Evolutionary conservation across 768 basidiomycete genomes (phyloP), one percentile per base, ranked within the genome.

Genomic region (Boletus pseudo-olivaceus): DNA sequence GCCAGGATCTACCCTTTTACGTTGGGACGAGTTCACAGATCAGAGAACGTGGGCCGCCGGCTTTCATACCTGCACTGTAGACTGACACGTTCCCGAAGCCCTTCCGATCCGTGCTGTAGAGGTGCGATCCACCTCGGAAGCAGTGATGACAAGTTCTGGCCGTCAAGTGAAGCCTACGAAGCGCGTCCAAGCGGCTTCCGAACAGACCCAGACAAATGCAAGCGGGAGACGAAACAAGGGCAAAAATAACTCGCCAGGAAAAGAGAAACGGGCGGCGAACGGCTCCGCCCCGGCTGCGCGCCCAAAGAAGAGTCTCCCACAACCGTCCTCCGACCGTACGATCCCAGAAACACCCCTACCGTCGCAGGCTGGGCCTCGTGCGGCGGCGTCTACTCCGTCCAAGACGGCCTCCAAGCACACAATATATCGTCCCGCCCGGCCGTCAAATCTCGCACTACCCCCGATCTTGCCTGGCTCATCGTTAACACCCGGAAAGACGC

Each of bases 1-100:
- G 65, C 51, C 67, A 71, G 14, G 63, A 69, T 20, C 29, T 69
- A 15, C 67, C 70, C 10, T 69, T 69, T 50, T 56, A 52, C 32
- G 67, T 60, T 1, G 61, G 71, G 23, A 58, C 67, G 23, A 56
- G 59, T 43, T 65, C 61, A 26, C 63, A 33, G 35, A 55, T 69
- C 34, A 59, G 68, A 51, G 40, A 69, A 59, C 57, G 68, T 71
- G 49, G 27, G 67, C 12, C 12, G n/a, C 35, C 19, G 40, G 32
- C 12, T 42, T 45, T 40, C 17, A n/a, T 37, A 14, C 42, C 26
- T 44, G 17, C 2, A 19, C 5, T 15, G 32, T 53, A 27, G 11
- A 49, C 49, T 67, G 41, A 67, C 44, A 6, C 1, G 0, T 50
- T 33, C 6, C 14, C 6, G 7, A 34, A 70, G 68, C 62, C 23